Conservation (phyloP, 176 grass and related monocot genomes). For the Zea mays region DNA sequence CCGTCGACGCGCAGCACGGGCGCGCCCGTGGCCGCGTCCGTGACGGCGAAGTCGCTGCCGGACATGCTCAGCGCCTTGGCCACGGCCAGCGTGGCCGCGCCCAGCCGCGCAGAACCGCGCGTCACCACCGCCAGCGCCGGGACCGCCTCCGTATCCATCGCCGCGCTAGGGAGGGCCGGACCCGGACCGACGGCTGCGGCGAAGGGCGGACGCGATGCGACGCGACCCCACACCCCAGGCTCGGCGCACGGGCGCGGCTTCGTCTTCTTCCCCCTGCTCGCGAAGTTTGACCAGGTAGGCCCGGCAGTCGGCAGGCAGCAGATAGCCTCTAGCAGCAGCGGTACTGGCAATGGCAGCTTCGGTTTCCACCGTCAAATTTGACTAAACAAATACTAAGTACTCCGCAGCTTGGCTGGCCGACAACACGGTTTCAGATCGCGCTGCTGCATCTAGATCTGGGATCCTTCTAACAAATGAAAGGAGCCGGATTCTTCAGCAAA, state of each 20-base stretch:
- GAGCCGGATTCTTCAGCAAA: not conserved
- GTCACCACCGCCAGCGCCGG: slow-evolving; percentile 42
- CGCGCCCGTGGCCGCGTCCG: slow-evolving; percentile 22
- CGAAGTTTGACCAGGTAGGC: slow-evolving; percentile 3
- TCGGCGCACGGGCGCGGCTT: too few species aligned
- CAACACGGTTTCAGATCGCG: slow-evolving; percentile 9
- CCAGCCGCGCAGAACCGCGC: slow-evolving; percentile 35
- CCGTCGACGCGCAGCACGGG: slow-evolving; percentile 38
- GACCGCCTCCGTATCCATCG: not conserved
- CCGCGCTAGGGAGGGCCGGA: not conserved
- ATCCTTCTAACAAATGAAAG: not conserved
- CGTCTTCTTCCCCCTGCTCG: too few species aligned
- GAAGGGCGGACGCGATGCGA: not conserved
- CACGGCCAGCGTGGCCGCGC: slow-evolving; percentile 28
- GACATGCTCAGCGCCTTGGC: slow-evolving; percentile 34
- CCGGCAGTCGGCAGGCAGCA: not conserved
- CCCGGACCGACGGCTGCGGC: not conserved
- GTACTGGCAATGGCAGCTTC: slow-evolving; percentile 17
- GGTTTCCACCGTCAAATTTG: not conserved
- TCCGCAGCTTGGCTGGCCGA: too few species aligned
- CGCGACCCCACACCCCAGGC: not conserved
- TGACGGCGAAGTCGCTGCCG: slow-evolving; percentile 28
- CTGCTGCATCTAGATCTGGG: not conserved
- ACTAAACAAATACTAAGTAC: not conserved
- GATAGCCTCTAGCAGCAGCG: not conserved